A percentile compares a stretch with the other conserved stretches of the same genome.
Conservation (phyloP, 2,329 filamentous ascomycete genomes). For the Fusarium sp. region DNA sequence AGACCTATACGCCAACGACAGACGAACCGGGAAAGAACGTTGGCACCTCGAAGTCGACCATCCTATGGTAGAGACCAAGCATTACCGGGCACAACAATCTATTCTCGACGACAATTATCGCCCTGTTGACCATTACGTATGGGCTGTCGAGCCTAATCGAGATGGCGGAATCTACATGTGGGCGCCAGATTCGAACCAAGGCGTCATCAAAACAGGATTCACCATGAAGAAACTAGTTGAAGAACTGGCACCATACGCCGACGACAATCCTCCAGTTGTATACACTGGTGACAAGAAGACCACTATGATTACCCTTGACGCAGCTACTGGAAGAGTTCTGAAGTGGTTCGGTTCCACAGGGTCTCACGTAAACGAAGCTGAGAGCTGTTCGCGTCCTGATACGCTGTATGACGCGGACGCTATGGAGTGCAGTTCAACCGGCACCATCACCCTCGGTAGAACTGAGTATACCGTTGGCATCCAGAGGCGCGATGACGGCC, state of each 20-base stretch:
- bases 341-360: slow-evolving; percentile 85
- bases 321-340: slow-evolving; percentile 81
- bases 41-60: slow-evolving; percentile 88
- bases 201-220: slow-evolving; percentile 73
- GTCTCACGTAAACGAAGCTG: slow-evolving; percentile 73
- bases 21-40: slow-evolving; percentile 82
- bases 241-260: slow-evolving; percentile 79
- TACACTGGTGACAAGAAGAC: slow-evolving; percentile 95
- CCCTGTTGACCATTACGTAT: slow-evolving; percentile 85
- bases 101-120: slow-evolving; percentile 67
- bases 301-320: slow-evolving; percentile 88
- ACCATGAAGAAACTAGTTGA: slow-evolving; percentile 92
- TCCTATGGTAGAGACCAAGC: slow-evolving; percentile 90
- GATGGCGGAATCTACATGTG: slow-evolving; percentile 91
- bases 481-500: slow-evolving; percentile 77
- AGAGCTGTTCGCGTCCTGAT: slow-evolving; percentile 79
- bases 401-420: slow-evolving; percentile 72
- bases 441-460: slow-evolving; percentile 84
- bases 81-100: slow-evolving; percentile 78
- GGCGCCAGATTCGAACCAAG: slow-evolving; percentile 69
- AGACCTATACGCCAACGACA: slow-evolving; percentile 90
- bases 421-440: slow-evolving; percentile 81
- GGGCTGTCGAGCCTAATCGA: slow-evolving; percentile 92
- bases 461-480: slow-evolving; percentile 93
- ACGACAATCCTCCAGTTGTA: slow-evolving; percentile 79